Percentiles rank a stretch among this genome's conserved stretches.
Evolutionary conservation across 805 yeast species (phyloP).

Genomic region (Sugiyamaella valdiviana): DNA sequence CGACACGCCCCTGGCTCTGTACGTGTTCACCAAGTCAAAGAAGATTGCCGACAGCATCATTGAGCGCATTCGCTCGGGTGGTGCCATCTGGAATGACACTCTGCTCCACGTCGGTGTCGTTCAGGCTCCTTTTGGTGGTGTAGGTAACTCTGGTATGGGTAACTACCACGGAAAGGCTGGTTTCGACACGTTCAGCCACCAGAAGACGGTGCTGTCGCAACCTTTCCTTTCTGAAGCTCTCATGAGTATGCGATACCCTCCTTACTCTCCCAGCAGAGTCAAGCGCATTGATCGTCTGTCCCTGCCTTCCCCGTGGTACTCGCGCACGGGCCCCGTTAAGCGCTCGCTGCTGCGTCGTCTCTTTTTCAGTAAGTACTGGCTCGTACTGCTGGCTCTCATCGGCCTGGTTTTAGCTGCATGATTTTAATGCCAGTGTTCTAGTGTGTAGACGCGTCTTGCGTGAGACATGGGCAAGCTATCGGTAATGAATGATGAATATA

Average conservation of each 20-base stretch:
- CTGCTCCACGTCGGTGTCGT: slow-evolving; percentile 62
- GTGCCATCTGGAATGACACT: slow-evolving; percentile 61
- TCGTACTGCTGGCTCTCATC: slow-evolving; percentile 7
- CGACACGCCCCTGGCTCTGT: slow-evolving; percentile 78
- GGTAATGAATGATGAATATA: background rate
- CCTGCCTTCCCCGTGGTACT: slow-evolving; percentile 15
- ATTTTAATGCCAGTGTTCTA: background rate
- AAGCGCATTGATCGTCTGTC: slow-evolving; percentile 12
- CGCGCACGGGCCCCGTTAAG: slow-evolving; percentile 21
- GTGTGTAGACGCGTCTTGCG: no score
- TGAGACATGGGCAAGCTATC: no score
- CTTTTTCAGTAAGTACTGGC: slow-evolving; percentile 6
- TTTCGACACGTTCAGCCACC: slow-evolving; percentile 68
- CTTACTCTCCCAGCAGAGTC: slow-evolving; percentile 38
- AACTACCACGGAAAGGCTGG: slow-evolving; percentile 72
- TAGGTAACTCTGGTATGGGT: slow-evolving; percentile 81
- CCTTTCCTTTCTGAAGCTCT: slow-evolving; percentile 58
- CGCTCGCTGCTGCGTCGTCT: slow-evolving; percentile 13
- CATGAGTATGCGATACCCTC: slow-evolving; percentile 61
- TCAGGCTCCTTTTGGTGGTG: slow-evolving; percentile 84
- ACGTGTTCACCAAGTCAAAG: slow-evolving; percentile 52
- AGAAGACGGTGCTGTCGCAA: slow-evolving; percentile 59
- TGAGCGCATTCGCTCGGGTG: slow-evolving; percentile 62
- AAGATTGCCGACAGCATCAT: slow-evolving; percentile 46
- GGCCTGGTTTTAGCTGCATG: slow-evolving; percentile 4